Evolutionary conservation across 148 eudicot species (phyloP).

Genomic region (Chenopodium berlandieri): DNA sequence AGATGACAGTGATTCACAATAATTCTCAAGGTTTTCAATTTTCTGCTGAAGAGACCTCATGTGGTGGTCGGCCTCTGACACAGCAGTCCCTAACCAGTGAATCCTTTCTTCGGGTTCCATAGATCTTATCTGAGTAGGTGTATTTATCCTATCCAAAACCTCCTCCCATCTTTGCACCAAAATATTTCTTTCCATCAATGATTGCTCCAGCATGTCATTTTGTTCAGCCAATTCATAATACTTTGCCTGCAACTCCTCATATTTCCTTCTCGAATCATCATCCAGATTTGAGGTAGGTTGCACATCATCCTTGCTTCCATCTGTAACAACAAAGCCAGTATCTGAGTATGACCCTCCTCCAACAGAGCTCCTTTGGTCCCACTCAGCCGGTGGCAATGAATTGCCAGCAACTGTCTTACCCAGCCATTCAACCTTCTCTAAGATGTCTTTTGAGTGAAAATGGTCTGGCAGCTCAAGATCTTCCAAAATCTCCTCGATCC

Average conservation of each 20-base stretch:
- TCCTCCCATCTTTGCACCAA: slow-evolving; percentile 95
- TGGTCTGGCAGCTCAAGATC: slow-evolving; percentile 92
- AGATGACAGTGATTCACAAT: slow-evolving; percentile 49
- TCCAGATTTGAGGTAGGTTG: slow-evolving; percentile 40
- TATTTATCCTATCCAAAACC: slow-evolving; percentile 66
- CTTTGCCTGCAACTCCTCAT: slow-evolving; percentile 79
- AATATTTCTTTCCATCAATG: slow-evolving; percentile 85
- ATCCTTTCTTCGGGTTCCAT: slow-evolving; percentile 95
- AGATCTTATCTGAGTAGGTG: slow-evolving; percentile 76
- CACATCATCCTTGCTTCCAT: slow-evolving; percentile 64
- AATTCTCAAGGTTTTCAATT: slow-evolving; percentile 56
- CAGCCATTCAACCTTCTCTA: slow-evolving; percentile 90
- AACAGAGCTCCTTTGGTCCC: slow-evolving; percentile 69
- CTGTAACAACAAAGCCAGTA: slow-evolving; percentile 48
- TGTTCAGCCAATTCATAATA: slow-evolving; percentile 93
- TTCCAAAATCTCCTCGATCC: slow-evolving; percentile 93
- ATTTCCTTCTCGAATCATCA: slow-evolving; percentile 69
- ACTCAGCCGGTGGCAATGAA: slow-evolving; percentile 49
- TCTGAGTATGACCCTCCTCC: slow-evolving; percentile 69
- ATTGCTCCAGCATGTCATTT: slow-evolving; percentile 97
- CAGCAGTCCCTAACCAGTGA: slow-evolving; percentile 81
- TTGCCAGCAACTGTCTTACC: slow-evolving; percentile 64
- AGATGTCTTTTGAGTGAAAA: slow-evolving; percentile 68
- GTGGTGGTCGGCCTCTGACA: slow-evolving; percentile 73
- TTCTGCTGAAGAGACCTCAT: slow-evolving; percentile 83